These are phyloP conservation scores for Saturnispora hagleri DNA, from an alignment of 805 yeast species.

Conservation along the genomic window DNA sequence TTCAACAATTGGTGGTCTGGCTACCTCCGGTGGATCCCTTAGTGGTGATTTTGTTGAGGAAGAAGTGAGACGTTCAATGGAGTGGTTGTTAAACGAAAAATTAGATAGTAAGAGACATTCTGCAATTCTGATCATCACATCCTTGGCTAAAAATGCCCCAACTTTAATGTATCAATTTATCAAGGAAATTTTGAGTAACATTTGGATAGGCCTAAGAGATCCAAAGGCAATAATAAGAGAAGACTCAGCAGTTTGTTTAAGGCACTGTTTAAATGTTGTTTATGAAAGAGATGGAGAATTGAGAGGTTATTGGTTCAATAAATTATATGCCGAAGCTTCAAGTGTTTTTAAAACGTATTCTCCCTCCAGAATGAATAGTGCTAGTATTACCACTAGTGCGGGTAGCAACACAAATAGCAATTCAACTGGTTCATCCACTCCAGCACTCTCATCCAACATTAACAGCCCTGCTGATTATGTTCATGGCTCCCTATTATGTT, in stretches of 20 bases:
- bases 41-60: constrained; percentile 90
- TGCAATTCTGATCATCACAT: constrained; percentile 71
- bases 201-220: constrained; percentile 86
- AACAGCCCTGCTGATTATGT: constrained; percentile 47
- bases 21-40: constrained; percentile 80
- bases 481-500: constrained; percentile 83
- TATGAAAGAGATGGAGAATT: constrained; percentile 67
- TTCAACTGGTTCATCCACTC: background rate
- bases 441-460: constrained; percentile 2
- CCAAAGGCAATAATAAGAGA: constrained; percentile 61
- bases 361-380: background rate
- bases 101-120: constrained; percentile 86
- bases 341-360: constrained; percentile 17
- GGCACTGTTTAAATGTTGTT: constrained; percentile 68
- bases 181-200: constrained; percentile 65
- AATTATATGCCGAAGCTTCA: constrained; percentile 35
- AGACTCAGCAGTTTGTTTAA: constrained; percentile 78
- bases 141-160: constrained; percentile 82
- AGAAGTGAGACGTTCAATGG: constrained; percentile 82
- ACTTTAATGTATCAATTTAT: constrained; percentile 72
- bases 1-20: constrained; percentile 76
- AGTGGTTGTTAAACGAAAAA: constrained; percentile 84
- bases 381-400: background rate
- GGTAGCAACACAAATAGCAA: background rate
- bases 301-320: constrained; percentile 66